Percentiles rank a stretch among this genome's conserved stretches.
Conservation (phyloP, 306 rosid genomes). For the Amphicarpaea edgeworthii region DNA sequence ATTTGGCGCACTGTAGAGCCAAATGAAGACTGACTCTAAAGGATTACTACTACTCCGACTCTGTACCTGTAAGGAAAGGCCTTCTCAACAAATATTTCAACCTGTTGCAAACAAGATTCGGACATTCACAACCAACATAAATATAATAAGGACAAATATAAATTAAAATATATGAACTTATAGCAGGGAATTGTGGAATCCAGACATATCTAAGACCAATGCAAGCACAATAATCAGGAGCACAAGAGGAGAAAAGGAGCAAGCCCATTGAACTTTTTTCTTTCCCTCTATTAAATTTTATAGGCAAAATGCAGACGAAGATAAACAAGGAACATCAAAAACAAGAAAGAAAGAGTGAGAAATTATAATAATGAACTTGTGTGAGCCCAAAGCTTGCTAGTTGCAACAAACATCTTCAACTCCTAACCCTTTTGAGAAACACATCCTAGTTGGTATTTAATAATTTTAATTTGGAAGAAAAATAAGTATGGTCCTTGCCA, state of each 20-base stretch:
- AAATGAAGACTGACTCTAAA: constrained; percentile 32
- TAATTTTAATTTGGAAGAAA: background rate
- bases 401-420: constrained; percentile 27
- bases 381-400: constrained; percentile 3
- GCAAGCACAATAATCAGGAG: background rate
- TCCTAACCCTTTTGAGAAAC: background rate
- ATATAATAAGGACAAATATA: constrained; percentile 7
- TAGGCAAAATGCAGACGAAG: constrained; percentile 20
- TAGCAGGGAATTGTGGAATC: background rate
- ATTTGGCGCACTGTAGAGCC: constrained; percentile 37
- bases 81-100: constrained; percentile 38
- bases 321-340: background rate
- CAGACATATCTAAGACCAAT: background rate
- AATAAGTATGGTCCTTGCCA: background rate
- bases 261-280: background rate
- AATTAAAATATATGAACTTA: background rate
- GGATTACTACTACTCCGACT: constrained; percentile 38
- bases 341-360: constrained; percentile 13
- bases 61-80: constrained; percentile 49
- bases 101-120: constrained; percentile 55
- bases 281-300: background rate
- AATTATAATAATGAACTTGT: constrained; percentile 7
- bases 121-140: constrained; percentile 37
- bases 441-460: background rate
- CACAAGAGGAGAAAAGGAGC: background rate